Percentiles rank a stretch among this genome's conserved stretches.
Conservation (phyloP, 495 filamentous ascomycete species). For the Sphaerosporella brunnea region DNA sequence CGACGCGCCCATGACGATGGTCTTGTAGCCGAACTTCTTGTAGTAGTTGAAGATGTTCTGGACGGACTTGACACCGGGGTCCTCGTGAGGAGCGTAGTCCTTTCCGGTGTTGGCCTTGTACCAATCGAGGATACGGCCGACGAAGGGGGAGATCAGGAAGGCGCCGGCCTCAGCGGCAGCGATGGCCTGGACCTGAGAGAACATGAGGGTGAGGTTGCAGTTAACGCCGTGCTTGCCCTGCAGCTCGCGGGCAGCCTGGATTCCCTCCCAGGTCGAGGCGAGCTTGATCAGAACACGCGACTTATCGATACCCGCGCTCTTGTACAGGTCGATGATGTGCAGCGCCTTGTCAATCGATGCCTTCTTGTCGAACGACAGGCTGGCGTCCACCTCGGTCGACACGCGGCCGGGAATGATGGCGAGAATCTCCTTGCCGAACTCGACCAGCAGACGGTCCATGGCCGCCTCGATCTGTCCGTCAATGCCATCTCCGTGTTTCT, state of each 20-base stretch:
- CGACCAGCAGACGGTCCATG: constrained; percentile 82
- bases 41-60: constrained; percentile 99
- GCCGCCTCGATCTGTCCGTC: constrained; percentile 67
- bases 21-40: constrained; percentile 98
- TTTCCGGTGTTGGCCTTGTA: constrained; percentile 93
- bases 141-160: constrained; percentile 98
- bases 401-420: constrained; percentile 95
- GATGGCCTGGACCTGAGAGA: constrained; percentile 89
- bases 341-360: constrained; percentile 88
- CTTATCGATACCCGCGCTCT: constrained; percentile 75
- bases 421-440: constrained; percentile 96
- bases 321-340: constrained; percentile 96
- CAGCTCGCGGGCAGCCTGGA: constrained; percentile 88
- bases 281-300: constrained; percentile 85
- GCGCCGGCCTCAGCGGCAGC: constrained; percentile 91
- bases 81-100: constrained; percentile 70
- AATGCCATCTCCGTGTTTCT: constrained; percentile 44
- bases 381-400: constrained; percentile 94
- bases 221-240: constrained; percentile 88
- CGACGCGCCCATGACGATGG: constrained; percentile 90
- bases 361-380: constrained; percentile 89
- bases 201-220: constrained; percentile 98
- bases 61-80: constrained; percentile 93
- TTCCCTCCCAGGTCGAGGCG: constrained; percentile 87
- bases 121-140: constrained; percentile 98